Conservation (phyloP, 2,329 filamentous ascomycete genomes). For the Tetracladium maxilliforme region DNA sequence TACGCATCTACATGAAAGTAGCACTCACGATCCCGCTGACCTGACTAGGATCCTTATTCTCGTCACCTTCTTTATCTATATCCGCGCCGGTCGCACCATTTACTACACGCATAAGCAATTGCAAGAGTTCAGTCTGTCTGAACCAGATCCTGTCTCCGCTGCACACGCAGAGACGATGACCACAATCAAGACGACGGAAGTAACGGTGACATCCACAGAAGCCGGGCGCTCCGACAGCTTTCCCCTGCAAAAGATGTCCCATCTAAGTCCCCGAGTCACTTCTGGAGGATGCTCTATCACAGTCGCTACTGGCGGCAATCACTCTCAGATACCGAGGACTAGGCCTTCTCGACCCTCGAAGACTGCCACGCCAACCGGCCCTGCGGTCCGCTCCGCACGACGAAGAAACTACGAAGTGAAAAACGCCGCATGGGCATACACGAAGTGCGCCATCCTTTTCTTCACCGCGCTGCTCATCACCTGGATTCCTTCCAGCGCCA, state of each 20-base stretch:
- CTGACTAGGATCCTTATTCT: conserved; percentile 15
- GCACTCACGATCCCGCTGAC: neutral
- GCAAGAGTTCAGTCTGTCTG: too few relatives aligned
- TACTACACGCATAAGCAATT: conserved; percentile 5
- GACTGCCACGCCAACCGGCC: too few relatives aligned
- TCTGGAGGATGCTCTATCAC: too few relatives aligned
- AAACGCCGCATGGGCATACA: conserved; percentile 53
- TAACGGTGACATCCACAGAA: neutral
- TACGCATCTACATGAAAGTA: conserved; percentile 4
- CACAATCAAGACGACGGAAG: neutral
- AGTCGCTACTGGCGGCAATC: too few relatives aligned
- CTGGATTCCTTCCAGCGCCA: conserved; percentile 63
- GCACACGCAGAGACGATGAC: too few relatives aligned
- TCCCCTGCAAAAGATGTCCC: too few relatives aligned
- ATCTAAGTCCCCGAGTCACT: too few relatives aligned
- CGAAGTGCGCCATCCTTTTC: conserved; percentile 55
- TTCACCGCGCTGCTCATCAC: conserved; percentile 57
- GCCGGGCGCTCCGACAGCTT: too few relatives aligned
- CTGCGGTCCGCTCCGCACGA: neutral
- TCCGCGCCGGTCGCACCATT: conserved; percentile 19
- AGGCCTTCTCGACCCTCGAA: too few relatives aligned
- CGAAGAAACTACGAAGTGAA: conserved; percentile 20
- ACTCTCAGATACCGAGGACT: too few relatives aligned
- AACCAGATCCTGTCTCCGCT: too few relatives aligned
- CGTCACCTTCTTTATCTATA: conserved; percentile 20